Conservation (phyloP, 1,139 yeast species). For the Sugiyamaella grinbergsii region DNA sequence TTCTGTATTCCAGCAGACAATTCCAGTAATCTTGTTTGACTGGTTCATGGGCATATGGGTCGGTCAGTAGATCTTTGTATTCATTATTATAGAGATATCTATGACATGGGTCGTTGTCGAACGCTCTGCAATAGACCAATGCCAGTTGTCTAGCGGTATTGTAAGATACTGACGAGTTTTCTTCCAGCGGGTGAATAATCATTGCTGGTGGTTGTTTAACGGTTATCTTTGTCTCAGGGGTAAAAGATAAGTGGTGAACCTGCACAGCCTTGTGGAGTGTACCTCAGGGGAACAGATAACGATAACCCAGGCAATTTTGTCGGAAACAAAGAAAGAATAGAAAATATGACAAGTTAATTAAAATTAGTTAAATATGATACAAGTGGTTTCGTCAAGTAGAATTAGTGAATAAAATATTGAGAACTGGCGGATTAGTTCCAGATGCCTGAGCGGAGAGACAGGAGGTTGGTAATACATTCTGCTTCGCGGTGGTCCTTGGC, state of each 20-base stretch:
- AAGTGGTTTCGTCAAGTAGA: background rate
- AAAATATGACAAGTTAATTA: background rate
- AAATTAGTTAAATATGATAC: slow-evolving; percentile 7
- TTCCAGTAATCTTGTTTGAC: slow-evolving; percentile 2
- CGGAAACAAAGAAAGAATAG: too few relatives aligned
- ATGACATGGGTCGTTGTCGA: slow-evolving; percentile 20
- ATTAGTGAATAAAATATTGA: background rate
- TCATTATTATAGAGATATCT: slow-evolving; percentile 17
- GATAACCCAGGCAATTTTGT: too few relatives aligned
- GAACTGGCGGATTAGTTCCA: slow-evolving; percentile 26
- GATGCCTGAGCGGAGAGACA: slow-evolving; percentile 36
- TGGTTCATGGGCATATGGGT: background rate
- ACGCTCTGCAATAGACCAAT: slow-evolving; percentile 12
- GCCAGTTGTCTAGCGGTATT: slow-evolving; percentile 12
- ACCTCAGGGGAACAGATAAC: too few relatives aligned
- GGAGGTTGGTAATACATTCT: slow-evolving; percentile 39
- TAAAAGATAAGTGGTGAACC: background rate
- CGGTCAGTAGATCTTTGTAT: background rate
- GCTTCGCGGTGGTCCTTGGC: slow-evolving; percentile 30
- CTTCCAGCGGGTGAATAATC: slow-evolving; percentile 7
- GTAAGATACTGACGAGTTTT: background rate
- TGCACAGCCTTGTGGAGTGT: slow-evolving; percentile 1
- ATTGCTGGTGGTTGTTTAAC: background rate
- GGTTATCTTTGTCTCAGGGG: background rate
- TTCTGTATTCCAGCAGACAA: slow-evolving; percentile 4